A percentile compares a stretch with the other conserved stretches of the same genome.
Conservation (phyloP, 2,329 filamentous ascomycete species). For the Calonectria montana region DNA sequence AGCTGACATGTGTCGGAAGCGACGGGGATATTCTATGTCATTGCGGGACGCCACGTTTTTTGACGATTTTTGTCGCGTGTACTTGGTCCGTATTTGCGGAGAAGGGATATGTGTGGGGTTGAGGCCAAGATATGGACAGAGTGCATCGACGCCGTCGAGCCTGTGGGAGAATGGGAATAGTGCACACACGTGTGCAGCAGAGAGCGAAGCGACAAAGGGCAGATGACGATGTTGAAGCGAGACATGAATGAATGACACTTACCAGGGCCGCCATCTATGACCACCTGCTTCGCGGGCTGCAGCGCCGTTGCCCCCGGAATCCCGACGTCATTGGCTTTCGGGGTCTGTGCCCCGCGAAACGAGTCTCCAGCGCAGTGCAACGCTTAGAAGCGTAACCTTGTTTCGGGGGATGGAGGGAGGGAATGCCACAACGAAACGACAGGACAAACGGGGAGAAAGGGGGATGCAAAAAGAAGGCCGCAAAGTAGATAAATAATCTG, state of each 20-base stretch:
- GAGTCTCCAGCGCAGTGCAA: slow-evolving; percentile 20
- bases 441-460: not conserved
- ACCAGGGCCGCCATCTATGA: slow-evolving; percentile 50
- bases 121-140: not conserved
- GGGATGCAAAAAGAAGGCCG: not conserved
- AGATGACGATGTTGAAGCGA: not conserved
- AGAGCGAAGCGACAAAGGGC: not conserved
- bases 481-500: not conserved
- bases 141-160: not conserved
- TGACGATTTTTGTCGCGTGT: slow-evolving; percentile 1
- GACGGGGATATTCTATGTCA: slow-evolving; percentile 38
- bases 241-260: slow-evolving; percentile 32
- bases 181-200: not conserved
- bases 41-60: slow-evolving; percentile 28
- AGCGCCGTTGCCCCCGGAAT: slow-evolving; percentile 37
- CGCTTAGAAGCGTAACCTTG: slow-evolving; percentile 12
- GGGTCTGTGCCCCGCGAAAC: slow-evolving; percentile 31
- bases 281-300: slow-evolving; percentile 35
- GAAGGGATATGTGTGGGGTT: not conserved
- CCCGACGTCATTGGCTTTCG: slow-evolving; percentile 45
- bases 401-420: not conserved
- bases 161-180: not conserved
- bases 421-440: not conserved
- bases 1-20: slow-evolving; percentile 22
- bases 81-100: not conserved